Evolutionary conservation across 441 rosid genomes (phyloP).

Genomic region (Adansonia grandidieri): DNA sequence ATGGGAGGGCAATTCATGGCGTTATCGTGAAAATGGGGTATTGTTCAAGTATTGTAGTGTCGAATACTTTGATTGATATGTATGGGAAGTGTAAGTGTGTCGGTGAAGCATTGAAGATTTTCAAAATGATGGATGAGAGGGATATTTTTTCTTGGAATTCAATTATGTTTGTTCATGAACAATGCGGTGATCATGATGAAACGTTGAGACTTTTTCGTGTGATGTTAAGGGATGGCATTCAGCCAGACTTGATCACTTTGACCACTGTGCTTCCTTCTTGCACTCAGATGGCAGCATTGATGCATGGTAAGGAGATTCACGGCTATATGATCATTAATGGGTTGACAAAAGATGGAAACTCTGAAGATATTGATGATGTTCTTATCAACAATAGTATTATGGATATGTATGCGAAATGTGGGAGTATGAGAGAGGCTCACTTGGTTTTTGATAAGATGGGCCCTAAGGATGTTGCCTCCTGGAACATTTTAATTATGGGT

Average conservation of each 20-base stretch:
- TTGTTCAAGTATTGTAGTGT: conserved; percentile 40
- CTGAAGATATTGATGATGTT: conserved; percentile 31
- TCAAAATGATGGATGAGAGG: conserved; percentile 49
- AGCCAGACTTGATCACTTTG: conserved; percentile 58
- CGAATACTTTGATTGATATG: conserved; percentile 62
- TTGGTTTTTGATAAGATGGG: conserved; percentile 49
- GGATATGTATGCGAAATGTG: conserved; percentile 71
- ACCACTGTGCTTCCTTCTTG: conserved; percentile 60
- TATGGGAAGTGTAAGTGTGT: conserved; percentile 57
- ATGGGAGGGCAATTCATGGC: conserved; percentile 56
- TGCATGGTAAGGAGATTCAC: conserved; percentile 57
- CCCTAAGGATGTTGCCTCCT: conserved; percentile 58
- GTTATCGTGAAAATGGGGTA: conserved; percentile 51
- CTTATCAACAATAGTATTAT: conserved; percentile 51
- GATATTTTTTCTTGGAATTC: conserved; percentile 71
- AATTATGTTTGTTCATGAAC: conserved; percentile 49
- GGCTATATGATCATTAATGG: conserved; percentile 47
- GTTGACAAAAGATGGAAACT: conserved; percentile 36
- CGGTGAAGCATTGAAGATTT: conserved; percentile 45
- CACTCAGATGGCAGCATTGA: conserved; percentile 58
- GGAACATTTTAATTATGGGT: conserved; percentile 68
- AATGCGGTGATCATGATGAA: conserved; percentile 52
- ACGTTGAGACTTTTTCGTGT: conserved; percentile 49
- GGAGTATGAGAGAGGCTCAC: conserved; percentile 58
- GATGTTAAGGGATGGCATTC: conserved; percentile 48